Base-by-base conservation (phyloP, 345 rosid genomes). In the Viola odorata region DNA sequence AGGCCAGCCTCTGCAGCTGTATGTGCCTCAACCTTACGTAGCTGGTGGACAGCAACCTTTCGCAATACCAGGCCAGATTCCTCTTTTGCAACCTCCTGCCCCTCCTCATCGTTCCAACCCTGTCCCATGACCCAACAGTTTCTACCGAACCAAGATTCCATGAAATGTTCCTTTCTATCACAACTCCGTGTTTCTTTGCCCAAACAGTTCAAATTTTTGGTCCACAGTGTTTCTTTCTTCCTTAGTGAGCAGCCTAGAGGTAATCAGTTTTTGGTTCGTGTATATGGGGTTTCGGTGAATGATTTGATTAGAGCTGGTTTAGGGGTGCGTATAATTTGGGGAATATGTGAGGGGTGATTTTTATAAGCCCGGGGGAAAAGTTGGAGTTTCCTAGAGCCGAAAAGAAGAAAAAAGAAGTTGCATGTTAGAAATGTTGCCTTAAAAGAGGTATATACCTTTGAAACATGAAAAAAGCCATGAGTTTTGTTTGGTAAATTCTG, bases 41-140 rank as follows among this genome's bases (percentile, higher is more conserved):
- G 68, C 76, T 41, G 45, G 61, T 55, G 85, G 84, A 37, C 76
- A 72, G 73, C 82, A 78, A 61, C 74, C 78, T 12, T 69, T 68
- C 44, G 62, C 75, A 5, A 61, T 73, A 71, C 73, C 82, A 37
- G 50, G 63, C 49, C 79, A 78, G 57, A 54, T 76, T 64, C 80
- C 81, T 5, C 63, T 66, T 49, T 53, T 85, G 71, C 88, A 85
- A 48, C 70, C 84, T 10, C 77, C 79, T 40, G 64, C 73, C 51
- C 77, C 85, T 0, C 49, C 61, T 10, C 75, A 67, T 60, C 64
- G 57, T 32, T 62, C 78, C 47, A 57, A 68, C 40, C 78, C 70
- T 41, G 63, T 72, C 17, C 80, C 81, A 0, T 83, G 77, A 48
- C 68, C 85, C 5, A 82, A 73, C 58, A 71, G 75, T 60, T 66